Evolutionary conservation across 495 filamentous ascomycete species (phyloP).

Genomic region (Platismatia glauca): DNA sequence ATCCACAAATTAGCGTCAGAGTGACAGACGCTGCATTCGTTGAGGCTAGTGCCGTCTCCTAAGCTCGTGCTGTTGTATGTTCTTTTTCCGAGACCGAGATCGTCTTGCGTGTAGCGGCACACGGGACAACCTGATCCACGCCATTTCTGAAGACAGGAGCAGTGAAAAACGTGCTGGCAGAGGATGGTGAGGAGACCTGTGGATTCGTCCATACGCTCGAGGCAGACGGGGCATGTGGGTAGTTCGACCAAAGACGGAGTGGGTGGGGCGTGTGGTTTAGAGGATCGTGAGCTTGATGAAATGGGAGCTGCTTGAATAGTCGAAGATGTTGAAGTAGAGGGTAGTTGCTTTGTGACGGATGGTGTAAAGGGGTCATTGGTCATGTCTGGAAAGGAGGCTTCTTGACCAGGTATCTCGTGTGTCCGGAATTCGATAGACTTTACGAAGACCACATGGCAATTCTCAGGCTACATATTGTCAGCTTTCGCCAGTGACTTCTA

Average conservation of each 20-base stretch:
- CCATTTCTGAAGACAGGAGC: constrained; percentile 94
- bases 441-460: constrained; percentile 92
- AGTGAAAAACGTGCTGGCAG: constrained; percentile 98
- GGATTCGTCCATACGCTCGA: constrained; percentile 97
- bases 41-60: constrained; percentile 31
- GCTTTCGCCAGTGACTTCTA: not conserved
- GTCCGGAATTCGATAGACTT: constrained; percentile 73
- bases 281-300: constrained; percentile 46
- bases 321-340: constrained; percentile 30
- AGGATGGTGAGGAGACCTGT: constrained; percentile 89
- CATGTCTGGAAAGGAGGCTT: constrained; percentile 46
- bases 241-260: constrained; percentile 85
- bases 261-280: constrained; percentile 83
- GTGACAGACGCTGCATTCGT: constrained; percentile 65
- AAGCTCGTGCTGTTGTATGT: constrained; percentile 14
- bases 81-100: constrained; percentile 31
- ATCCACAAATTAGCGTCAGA: constrained; percentile 81
- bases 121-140: constrained; percentile 88
- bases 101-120: constrained; percentile 75
- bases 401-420: constrained; percentile 27
- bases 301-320: constrained; percentile 38
- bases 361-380: constrained; percentile 59
- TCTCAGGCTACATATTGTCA: constrained; percentile 62
- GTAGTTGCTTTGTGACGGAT: constrained; percentile 24
- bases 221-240: constrained; percentile 91